These are phyloP conservation scores for Yamadazyma atmosphaerica DNA, from an alignment of 1,139 yeast species.

Conservation along the genomic window DNA sequence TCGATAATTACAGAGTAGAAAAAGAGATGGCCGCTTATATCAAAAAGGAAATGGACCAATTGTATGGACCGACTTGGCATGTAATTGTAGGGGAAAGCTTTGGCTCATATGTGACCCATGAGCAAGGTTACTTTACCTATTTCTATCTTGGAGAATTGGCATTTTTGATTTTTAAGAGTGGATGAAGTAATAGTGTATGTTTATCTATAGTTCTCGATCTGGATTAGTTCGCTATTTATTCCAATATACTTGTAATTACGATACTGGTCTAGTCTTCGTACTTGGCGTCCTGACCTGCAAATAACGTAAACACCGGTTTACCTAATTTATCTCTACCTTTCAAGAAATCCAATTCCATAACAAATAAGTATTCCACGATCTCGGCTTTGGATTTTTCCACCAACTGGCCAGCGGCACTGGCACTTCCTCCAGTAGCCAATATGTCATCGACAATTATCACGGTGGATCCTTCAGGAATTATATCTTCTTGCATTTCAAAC, in stretches of 20 bases:
- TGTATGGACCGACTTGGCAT: slow-evolving; percentile 89
- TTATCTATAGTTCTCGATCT: not conserved
- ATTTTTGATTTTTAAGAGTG: slow-evolving; percentile 78
- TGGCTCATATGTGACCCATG: slow-evolving; percentile 93
- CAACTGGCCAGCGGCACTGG: slow-evolving; percentile 88
- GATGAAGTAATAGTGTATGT: slow-evolving; percentile 21
- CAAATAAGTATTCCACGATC: slow-evolving; percentile 78
- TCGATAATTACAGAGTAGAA: slow-evolving; percentile 45
- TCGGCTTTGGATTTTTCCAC: slow-evolving; percentile 65
- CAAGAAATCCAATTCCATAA: slow-evolving; percentile 92
- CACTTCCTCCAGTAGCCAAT: slow-evolving; percentile 98
- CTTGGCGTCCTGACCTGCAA: slow-evolving; percentile 76
- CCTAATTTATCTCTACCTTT: slow-evolving; percentile 87
- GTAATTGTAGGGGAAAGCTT: slow-evolving; percentile 91
- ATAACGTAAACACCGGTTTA: slow-evolving; percentile 83
- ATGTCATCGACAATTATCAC: slow-evolving; percentile 92
- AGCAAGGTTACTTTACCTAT: slow-evolving; percentile 78
- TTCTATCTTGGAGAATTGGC: slow-evolving; percentile 83
- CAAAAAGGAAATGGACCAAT: slow-evolving; percentile 65
- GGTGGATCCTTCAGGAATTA: slow-evolving; percentile 76
- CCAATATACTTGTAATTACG: not conserved
- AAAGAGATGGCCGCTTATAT: slow-evolving; percentile 80
- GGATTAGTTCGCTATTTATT: not conserved
- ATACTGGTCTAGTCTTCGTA: slow-evolving; percentile 8
- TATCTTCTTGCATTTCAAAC: slow-evolving; percentile 84